These are phyloP conservation scores for Nemania sp. DNA, from an alignment of 2,329 filamentous ascomycete genomes.

Conservation along the genomic window DNA sequence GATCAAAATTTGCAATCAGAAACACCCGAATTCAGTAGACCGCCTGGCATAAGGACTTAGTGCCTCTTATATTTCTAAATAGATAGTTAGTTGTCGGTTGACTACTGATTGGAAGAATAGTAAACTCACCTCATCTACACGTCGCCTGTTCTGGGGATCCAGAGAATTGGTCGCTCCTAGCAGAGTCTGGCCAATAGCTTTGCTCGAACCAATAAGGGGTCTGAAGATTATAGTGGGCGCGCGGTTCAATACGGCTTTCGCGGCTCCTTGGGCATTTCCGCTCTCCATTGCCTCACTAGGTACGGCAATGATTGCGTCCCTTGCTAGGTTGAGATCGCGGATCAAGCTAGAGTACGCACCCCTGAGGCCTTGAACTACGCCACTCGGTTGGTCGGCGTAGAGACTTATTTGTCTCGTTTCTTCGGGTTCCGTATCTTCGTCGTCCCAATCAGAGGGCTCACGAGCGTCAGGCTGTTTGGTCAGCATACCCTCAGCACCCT, in stretches of 20 bases:
- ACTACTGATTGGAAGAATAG: not conserved
- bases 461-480: slow-evolving; percentile 46
- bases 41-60: slow-evolving; percentile 8
- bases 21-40: slow-evolving; percentile 15
- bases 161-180: slow-evolving; percentile 91
- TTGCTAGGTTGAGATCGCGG: slow-evolving; percentile 81
- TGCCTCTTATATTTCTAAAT: slow-evolving; percentile 33
- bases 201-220: slow-evolving; percentile 86
- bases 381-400: slow-evolving; percentile 92
- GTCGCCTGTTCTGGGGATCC: slow-evolving; percentile 78
- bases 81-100: not conserved
- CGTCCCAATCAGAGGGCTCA: slow-evolving; percentile 53
- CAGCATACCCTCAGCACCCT: slow-evolving; percentile 83
- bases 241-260: slow-evolving; percentile 74
- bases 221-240: slow-evolving; percentile 93
- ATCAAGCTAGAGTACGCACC: slow-evolving; percentile 82
- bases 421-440: slow-evolving; percentile 66
- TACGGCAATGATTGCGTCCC: slow-evolving; percentile 92
- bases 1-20: slow-evolving; percentile 11
- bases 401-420: slow-evolving; percentile 80
- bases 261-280: slow-evolving; percentile 76
- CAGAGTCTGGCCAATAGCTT: slow-evolving; percentile 84
- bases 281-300: slow-evolving; percentile 90
- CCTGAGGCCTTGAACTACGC: slow-evolving; percentile 81
- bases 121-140: slow-evolving; percentile 84